A percentile compares a stretch with the other conserved stretches of the same genome.
These are phyloP conservation scores for Gloeostereum incarnatum DNA, from an alignment of 768 basidiomycete genomes.

Conservation along the genomic window DNA sequence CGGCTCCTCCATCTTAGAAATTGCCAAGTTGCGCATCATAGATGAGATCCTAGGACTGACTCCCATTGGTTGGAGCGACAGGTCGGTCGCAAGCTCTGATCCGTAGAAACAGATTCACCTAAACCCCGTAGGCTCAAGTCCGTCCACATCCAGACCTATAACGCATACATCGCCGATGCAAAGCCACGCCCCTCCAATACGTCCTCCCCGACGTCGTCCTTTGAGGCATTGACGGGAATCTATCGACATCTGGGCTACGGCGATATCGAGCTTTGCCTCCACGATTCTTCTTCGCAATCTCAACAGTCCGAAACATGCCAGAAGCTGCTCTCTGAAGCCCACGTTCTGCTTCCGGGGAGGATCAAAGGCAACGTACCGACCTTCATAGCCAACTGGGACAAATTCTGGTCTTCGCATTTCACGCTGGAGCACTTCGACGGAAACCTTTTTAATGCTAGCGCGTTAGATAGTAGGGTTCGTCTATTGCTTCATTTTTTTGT, in stretches of 20 bases:
- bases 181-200: constrained; percentile 11
- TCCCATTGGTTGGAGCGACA: constrained; percentile 16
- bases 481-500: not conserved
- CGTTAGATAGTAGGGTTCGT: constrained; percentile 11
- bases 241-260: constrained; percentile 17
- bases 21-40: constrained; percentile 16
- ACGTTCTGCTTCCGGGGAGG: constrained; percentile 13
- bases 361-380: constrained; percentile 11
- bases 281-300: constrained; percentile 5
- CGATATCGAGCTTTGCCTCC: constrained; percentile 13
- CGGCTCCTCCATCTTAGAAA: constrained; percentile 10
- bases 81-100: constrained; percentile 5
- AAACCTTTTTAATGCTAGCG: constrained; percentile 12
- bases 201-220: constrained; percentile 6
- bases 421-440: constrained; percentile 12
- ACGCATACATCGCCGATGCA: constrained; percentile 1
- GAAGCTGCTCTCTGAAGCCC: constrained; percentile 2
- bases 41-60: constrained; percentile 14
- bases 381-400: constrained; percentile 10
- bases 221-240: constrained; percentile 11
- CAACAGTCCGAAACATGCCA: constrained; percentile 3
- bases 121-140: constrained; percentile 2
- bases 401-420: constrained; percentile 11
- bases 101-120: not conserved
- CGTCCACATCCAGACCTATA: constrained; percentile 2